Evolutionary conservation across 1,284 basidiomycete genomes (phyloP).

Genomic region (Sporisorium iseilematis-ciliati): DNA sequence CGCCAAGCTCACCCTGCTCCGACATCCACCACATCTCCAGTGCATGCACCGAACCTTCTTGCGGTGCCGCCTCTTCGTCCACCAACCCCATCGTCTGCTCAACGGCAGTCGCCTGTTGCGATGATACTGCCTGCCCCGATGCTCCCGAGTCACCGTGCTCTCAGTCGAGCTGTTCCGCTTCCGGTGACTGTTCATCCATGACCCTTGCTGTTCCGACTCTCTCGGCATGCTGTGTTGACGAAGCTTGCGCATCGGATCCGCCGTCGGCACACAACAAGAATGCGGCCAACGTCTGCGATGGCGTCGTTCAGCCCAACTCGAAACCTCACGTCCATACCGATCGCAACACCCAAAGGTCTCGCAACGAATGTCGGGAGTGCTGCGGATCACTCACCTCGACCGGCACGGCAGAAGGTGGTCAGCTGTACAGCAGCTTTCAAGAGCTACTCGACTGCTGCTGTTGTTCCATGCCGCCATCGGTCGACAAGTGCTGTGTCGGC

Average conservation of each 20-base stretch:
- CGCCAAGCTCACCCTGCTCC: slow-evolving; percentile 32
- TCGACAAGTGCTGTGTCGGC: slow-evolving; percentile 43
- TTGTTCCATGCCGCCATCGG: slow-evolving; percentile 41
- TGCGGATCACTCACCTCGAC: slow-evolving; percentile 23
- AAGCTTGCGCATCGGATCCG: slow-evolving; percentile 22
- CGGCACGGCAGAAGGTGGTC: slow-evolving; percentile 22
- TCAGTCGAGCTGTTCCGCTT: slow-evolving; percentile 16
- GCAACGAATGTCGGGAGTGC: slow-evolving; percentile 38
- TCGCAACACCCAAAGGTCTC: not conserved
- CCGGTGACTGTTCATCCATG: slow-evolving; percentile 25
- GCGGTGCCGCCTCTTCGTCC: slow-evolving; percentile 33
- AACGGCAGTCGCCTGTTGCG: slow-evolving; percentile 32
- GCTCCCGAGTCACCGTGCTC: slow-evolving; percentile 25
- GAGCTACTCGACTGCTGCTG: slow-evolving; percentile 54
- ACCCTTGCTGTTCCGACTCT: slow-evolving; percentile 24
- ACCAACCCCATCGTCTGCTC: slow-evolving; percentile 14
- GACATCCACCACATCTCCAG: slow-evolving; percentile 43
- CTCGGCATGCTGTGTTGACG: slow-evolving; percentile 35
- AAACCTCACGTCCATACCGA: slow-evolving; percentile 6
- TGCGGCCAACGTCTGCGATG: slow-evolving; percentile 9
- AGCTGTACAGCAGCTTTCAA: slow-evolving; percentile 49
- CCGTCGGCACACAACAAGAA: slow-evolving; percentile 6
- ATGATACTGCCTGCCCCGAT: slow-evolving; percentile 21
- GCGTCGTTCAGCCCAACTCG: not conserved
- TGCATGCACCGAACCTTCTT: slow-evolving; percentile 34